A percentile compares a stretch with the other conserved stretches of the same genome.
These are phyloP conservation scores for Penicillium lagena DNA, from an alignment of 495 filamentous ascomycete species.

Conservation along the genomic window DNA sequence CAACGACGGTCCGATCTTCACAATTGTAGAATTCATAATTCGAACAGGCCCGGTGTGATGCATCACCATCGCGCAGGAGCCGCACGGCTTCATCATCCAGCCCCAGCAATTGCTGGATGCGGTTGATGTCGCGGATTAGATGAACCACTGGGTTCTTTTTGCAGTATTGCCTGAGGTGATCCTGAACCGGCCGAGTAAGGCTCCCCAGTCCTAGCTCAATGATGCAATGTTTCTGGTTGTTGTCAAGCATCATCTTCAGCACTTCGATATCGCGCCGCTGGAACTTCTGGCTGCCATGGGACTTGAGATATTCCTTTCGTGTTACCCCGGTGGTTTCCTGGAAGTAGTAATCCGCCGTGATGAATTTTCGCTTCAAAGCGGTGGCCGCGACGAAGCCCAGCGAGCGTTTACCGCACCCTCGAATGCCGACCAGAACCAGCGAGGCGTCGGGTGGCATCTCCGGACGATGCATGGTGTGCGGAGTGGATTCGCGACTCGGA, in stretches of 20 bases:
- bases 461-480: constrained; percentile 16
- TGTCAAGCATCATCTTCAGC: constrained; percentile 59
- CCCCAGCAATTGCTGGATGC: constrained; percentile 58
- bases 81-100: constrained; percentile 47
- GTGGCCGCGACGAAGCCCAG: constrained; percentile 75
- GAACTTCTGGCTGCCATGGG: constrained; percentile 59
- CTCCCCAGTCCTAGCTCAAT: constrained; percentile 65
- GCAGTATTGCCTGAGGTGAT: constrained; percentile 50
- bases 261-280: constrained; percentile 60
- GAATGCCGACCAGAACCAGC: constrained; percentile 69
- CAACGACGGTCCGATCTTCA: constrained; percentile 35
- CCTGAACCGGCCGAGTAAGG: constrained; percentile 50
- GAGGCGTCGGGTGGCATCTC: constrained; percentile 59
- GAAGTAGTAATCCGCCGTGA: constrained; percentile 73
- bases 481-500: not conserved
- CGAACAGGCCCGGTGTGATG: constrained; percentile 57
- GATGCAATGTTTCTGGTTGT: constrained; percentile 57
- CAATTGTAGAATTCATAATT: constrained; percentile 80
- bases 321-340: constrained; percentile 61
- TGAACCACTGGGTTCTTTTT: constrained; percentile 69
- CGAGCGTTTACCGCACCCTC: constrained; percentile 72
- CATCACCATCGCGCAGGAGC: constrained; percentile 46
- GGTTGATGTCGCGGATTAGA: constrained; percentile 60
- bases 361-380: constrained; percentile 63
- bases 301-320: constrained; percentile 55